phyloP scores from a whole-genome alignment of 1,139 yeast genomes.

The Candida sp. region DNA sequence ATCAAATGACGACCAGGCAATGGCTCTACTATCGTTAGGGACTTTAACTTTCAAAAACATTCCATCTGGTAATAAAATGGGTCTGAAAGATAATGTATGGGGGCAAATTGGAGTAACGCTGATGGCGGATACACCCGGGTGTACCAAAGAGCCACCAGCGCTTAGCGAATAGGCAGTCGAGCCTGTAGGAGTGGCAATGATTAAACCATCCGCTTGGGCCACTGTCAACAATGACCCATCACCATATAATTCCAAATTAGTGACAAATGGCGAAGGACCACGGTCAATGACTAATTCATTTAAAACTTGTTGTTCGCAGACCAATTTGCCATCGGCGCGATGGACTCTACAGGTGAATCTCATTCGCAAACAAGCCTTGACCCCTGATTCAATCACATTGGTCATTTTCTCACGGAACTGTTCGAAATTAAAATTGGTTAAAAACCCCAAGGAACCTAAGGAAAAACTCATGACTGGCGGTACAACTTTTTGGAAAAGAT shows the following conservation, averaged over 20 bases:
- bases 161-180: slow-evolving; percentile 88
- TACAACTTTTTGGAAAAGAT: slow-evolving; percentile 73
- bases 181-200: slow-evolving; percentile 89
- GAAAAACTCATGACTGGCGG: slow-evolving; percentile 89
- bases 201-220: slow-evolving; percentile 89
- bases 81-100: slow-evolving; percentile 84
- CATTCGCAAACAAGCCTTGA: slow-evolving; percentile 77
- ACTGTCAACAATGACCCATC: slow-evolving; percentile 77
- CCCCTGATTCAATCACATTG: slow-evolving; percentile 62
- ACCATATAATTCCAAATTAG: slow-evolving; percentile 79
- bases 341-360: slow-evolving; percentile 72
- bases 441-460: slow-evolving; percentile 77
- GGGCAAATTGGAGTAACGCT: slow-evolving; percentile 93
- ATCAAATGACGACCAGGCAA: slow-evolving; percentile 92
- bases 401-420: slow-evolving; percentile 57
- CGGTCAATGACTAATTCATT: slow-evolving; percentile 84
- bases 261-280: slow-evolving; percentile 86
- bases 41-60: slow-evolving; percentile 76
- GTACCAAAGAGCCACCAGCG: slow-evolving; percentile 89
- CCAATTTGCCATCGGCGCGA: slow-evolving; percentile 51
- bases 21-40: slow-evolving; percentile 63
- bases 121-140: slow-evolving; percentile 86
- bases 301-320: slow-evolving; percentile 74
- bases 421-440: slow-evolving; percentile 75
- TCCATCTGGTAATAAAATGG: slow-evolving; percentile 82